phyloP scores from a whole-genome alignment of 768 basidiomycete genomes.

The Hygrophoropsis aurantiaca region DNA sequence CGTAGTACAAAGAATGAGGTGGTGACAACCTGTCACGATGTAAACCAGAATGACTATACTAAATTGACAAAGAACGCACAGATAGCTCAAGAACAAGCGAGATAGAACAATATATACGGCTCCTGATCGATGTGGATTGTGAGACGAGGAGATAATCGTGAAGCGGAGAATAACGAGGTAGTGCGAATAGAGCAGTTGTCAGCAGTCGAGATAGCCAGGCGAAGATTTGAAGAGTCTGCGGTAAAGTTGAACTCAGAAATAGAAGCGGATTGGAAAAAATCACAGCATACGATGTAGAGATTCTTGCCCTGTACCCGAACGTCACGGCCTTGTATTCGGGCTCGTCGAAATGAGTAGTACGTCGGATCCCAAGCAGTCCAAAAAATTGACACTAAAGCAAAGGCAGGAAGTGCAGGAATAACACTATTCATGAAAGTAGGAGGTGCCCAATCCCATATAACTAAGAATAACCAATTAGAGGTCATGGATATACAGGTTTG shows the following conservation, averaged over 20 bases:
- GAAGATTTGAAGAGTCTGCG: slow-evolving; percentile 57
- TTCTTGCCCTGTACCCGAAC: slow-evolving; percentile 66
- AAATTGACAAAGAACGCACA: slow-evolving; percentile 39
- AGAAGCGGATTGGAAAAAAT: background rate
- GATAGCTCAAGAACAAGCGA: slow-evolving; percentile 51
- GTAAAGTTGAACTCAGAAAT: slow-evolving; percentile 4
- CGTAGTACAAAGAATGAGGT: slow-evolving; percentile 56
- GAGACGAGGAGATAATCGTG: slow-evolving; percentile 38
- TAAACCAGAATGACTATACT: background rate
- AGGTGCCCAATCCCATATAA: slow-evolving; percentile 18
- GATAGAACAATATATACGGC: slow-evolving; percentile 47
- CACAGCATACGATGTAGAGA: slow-evolving; percentile 56
- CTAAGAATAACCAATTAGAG: slow-evolving; percentile 11
- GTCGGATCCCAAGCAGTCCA: slow-evolving; percentile 91
- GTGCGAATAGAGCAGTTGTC: slow-evolving; percentile 45
- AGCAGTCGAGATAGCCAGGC: slow-evolving; percentile 58
- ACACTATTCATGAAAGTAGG: slow-evolving; percentile 17
- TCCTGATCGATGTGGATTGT: slow-evolving; percentile 31
- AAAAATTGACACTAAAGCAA: slow-evolving; percentile 59
- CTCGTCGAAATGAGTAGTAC: slow-evolving; percentile 57
- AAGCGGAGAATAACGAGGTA: slow-evolving; percentile 41
- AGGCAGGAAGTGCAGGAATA: slow-evolving; percentile 45
- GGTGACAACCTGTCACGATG: slow-evolving; percentile 43
- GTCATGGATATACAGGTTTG: background rate
- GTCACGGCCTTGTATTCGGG: slow-evolving; percentile 69